Evolutionary conservation across 116 monocot genomes (phyloP).

Genomic region (Cymodocea nodosa): DNA sequence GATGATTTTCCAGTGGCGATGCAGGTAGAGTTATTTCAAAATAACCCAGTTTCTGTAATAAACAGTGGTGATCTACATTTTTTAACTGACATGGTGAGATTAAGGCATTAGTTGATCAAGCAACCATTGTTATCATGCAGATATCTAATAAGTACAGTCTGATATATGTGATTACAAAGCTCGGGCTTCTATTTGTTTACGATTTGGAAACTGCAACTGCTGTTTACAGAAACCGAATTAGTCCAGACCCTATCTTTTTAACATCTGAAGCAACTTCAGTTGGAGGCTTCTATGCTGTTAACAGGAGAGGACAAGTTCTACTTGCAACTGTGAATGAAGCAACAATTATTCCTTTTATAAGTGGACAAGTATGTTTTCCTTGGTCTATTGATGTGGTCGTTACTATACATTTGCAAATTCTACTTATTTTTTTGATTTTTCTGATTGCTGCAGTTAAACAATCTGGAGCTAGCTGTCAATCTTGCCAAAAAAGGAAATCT

Average conservation of each 20-base stretch:
- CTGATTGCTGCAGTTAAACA: constrained; percentile 59
- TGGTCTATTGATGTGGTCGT: background rate
- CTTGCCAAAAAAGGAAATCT: constrained; percentile 95
- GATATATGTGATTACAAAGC: constrained; percentile 97
- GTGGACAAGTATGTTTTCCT: constrained; percentile 16
- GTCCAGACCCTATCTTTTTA: constrained; percentile 95
- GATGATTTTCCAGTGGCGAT: constrained; percentile 81
- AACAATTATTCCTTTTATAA: constrained; percentile 36
- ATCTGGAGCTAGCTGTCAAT: constrained; percentile 96
- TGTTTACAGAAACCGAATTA: constrained; percentile 93
- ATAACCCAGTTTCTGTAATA: no score
- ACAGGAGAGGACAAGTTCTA: constrained; percentile 87
- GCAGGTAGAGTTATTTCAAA: constrained; percentile 10
- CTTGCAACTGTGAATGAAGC: constrained; percentile 95
- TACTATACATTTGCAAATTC: background rate
- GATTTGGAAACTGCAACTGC: constrained; percentile 91
- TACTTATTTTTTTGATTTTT: background rate
- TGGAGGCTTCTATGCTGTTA: constrained; percentile 96
- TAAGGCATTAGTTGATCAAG: background rate
- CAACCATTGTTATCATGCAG: constrained; percentile 27
- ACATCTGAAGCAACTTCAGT: constrained; percentile 72
- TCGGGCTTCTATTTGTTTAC: constrained; percentile 94
- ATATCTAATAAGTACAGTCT: constrained; percentile 80
- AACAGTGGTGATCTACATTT: no score
- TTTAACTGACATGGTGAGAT: no score